phyloP scores from a whole-genome alignment of 2,329 filamentous ascomycete species.

The Paramyrothecium sp. region DNA sequence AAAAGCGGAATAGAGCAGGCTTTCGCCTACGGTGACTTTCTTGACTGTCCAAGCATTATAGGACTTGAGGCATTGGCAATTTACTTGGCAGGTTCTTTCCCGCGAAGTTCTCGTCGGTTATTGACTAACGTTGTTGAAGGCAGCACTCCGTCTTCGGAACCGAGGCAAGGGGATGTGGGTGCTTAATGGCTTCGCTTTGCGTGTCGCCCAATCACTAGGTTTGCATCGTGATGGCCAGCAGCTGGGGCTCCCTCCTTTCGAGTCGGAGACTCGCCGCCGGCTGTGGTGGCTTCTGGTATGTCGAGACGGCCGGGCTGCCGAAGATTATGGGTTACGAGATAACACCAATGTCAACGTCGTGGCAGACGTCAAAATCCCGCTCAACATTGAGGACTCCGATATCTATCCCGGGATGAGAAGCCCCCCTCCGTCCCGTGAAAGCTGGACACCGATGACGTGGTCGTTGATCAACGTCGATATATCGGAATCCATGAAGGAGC shows the following conservation, averaged over 20 bases:
- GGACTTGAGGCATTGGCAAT: constrained; percentile 34
- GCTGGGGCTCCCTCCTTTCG: constrained; percentile 33
- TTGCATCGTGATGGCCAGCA: constrained; percentile 45
- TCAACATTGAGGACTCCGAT: constrained; percentile 6
- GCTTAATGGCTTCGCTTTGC: constrained; percentile 42
- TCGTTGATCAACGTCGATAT: neutral
- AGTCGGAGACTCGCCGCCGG: constrained; percentile 53
- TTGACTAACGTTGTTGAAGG: constrained; percentile 10
- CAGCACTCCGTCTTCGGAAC: constrained; percentile 28
- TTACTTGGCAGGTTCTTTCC: constrained; percentile 27
- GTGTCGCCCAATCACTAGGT: constrained; percentile 53
- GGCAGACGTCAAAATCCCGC: neutral
- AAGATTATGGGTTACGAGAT: constrained; percentile 16
- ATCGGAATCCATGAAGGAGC: neutral
- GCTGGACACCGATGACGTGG: neutral
- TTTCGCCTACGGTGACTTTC: constrained; percentile 34
- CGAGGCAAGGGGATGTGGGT: constrained; percentile 34
- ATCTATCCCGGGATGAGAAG: constrained; percentile 2
- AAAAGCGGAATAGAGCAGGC: constrained; percentile 34
- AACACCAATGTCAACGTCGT: neutral
- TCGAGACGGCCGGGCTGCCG: constrained; percentile 25
- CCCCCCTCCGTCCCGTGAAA: neutral
- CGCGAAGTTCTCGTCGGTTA: constrained; percentile 4
- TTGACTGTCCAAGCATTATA: constrained; percentile 35
- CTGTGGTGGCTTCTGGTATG: constrained; percentile 53